Evolutionary conservation across 495 filamentous ascomycete species (phyloP), one percentile per base, ranked within the genome.

Genomic region (Lasiosphaeriaceae sp.): DNA sequence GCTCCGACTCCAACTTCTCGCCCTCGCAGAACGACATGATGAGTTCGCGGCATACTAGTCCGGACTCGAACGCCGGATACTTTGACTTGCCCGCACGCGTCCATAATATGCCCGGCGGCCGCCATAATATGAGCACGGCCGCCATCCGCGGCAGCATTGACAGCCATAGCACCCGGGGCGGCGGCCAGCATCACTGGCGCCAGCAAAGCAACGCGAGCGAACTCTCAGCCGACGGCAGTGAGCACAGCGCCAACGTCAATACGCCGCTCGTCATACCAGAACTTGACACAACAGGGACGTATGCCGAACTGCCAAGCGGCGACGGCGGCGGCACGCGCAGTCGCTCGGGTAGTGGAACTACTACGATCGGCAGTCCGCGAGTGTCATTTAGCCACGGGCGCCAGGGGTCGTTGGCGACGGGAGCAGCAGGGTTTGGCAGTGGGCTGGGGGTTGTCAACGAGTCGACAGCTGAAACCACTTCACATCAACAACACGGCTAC

Each of bases 201-300:
- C 63, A 74, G 7, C 60, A 59, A 3, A 76, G 72, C 60, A 70
- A 74, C 54, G 61, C 68, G 8, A 77, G 71, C 58, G 73, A 76
- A 43, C 60, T 76, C 0, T 71, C 69, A 1, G 69, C 59, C 17
- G 67, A 69, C 35, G 69, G 71, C n/a, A 62, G 58, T 47, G 68
- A 71, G 8, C 52, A 59, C 5, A 59, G 52, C 5, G 65, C 55
- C 26, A 69, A 60, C 0, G 43, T 52, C 2, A 50, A 47, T 3
- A 59, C 54, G 11, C 59, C 51, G 0, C 26, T 64, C 2, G 45
- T 62, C 11, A 22, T 66, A 2, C 64, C 63, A 7, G 71, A 77
- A 22, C 49, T 77, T 6, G 68, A 66, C 12, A 50, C 57, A 1
- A 57, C 57, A 9, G 60, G 55, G 7, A 49, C 49, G 29, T 66